Evolutionary conservation across 768 basidiomycete species (phyloP).

Genomic region (Aureoboletus auriporus): DNA sequence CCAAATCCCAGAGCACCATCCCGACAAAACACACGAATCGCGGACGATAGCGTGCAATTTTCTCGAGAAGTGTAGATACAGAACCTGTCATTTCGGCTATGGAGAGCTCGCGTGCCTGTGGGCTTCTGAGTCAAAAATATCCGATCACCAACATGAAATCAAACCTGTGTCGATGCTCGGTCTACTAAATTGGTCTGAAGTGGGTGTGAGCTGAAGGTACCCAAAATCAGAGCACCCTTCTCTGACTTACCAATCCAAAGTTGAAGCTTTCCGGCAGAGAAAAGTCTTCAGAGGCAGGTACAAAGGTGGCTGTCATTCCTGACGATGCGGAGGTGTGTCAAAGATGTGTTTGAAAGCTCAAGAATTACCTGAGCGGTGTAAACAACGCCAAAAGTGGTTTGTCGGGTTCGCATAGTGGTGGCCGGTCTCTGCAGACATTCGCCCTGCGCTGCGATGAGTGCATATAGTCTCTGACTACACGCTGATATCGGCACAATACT

Average conservation of each 20-base stretch:
- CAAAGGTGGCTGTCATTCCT: slow-evolving; percentile 56
- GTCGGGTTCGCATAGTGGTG: slow-evolving; percentile 79
- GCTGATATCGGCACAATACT: slow-evolving; percentile 8
- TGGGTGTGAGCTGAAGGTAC: neutral
- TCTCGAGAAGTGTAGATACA: slow-evolving; percentile 56
- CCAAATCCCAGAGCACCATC: slow-evolving; percentile 53
- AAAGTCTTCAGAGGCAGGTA: slow-evolving; percentile 56
- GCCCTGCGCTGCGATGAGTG: slow-evolving; percentile 51
- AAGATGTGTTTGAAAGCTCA: neutral
- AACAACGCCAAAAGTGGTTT: slow-evolving; percentile 80
- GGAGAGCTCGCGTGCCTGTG: slow-evolving; percentile 54
- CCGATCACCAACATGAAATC: slow-evolving; percentile 1
- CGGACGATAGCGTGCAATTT: slow-evolving; percentile 55
- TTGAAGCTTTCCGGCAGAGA: slow-evolving; percentile 55
- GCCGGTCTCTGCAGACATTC: slow-evolving; percentile 61
- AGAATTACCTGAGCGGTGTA: slow-evolving; percentile 57
- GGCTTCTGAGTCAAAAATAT: neutral
- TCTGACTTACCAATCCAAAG: slow-evolving; percentile 58
- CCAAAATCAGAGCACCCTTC: neutral
- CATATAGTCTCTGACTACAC: neutral
- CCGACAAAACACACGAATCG: slow-evolving; percentile 77
- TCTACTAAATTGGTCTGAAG: slow-evolving; percentile 71
- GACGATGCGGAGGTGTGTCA: neutral
- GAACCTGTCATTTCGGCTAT: slow-evolving; percentile 45
- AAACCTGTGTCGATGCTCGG: slow-evolving; percentile 62